Conservation (phyloP, 768 basidiomycete species). For the Epithele typhae region DNA sequence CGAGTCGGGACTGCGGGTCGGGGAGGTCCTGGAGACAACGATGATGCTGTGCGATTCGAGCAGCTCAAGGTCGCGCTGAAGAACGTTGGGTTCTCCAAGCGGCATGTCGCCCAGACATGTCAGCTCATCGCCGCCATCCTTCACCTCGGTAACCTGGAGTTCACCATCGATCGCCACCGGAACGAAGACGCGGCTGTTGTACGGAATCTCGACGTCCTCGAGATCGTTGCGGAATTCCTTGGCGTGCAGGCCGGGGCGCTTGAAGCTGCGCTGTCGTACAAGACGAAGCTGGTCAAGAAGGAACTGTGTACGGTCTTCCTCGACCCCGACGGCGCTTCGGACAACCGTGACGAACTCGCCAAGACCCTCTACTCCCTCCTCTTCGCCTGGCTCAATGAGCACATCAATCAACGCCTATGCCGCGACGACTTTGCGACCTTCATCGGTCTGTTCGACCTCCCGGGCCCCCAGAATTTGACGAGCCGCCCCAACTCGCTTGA, state of each 20-base stretch:
- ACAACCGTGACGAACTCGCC: slow-evolving; percentile 92
- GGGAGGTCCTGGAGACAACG: slow-evolving; percentile 49
- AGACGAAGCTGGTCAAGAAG: slow-evolving; percentile 89
- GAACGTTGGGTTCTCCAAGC: slow-evolving; percentile 88
- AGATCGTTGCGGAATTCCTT: slow-evolving; percentile 85
- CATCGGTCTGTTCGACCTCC: slow-evolving; percentile 91
- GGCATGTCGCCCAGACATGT: slow-evolving; percentile 92
- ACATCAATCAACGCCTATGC: slow-evolving; percentile 93
- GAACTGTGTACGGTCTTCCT: slow-evolving; percentile 97
- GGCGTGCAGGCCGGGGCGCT: slow-evolving; percentile 72
- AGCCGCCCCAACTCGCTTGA: slow-evolving; percentile 90
- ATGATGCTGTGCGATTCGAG: slow-evolving; percentile 86
- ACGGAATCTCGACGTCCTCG: slow-evolving; percentile 77
- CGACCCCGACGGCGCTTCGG: slow-evolving; percentile 88
- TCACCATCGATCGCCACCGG: slow-evolving; percentile 72
- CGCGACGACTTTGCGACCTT: slow-evolving; percentile 90
- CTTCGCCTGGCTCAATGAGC: slow-evolving; percentile 95
- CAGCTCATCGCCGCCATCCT: slow-evolving; percentile 94
- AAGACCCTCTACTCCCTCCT: slow-evolving; percentile 91
- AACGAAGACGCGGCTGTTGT: slow-evolving; percentile 95
- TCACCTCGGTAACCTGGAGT: slow-evolving; percentile 94
- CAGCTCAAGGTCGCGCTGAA: slow-evolving; percentile 95
- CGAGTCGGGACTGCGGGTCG: slow-evolving; percentile 26
- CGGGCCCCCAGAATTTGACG: slow-evolving; percentile 87
- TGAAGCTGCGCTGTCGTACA: slow-evolving; percentile 82